A percentile compares a stretch with the other conserved stretches of the same genome.
These are phyloP conservation scores for Hanseniaspora hatyaiensis DNA, from an alignment of 805 yeast species.

Conservation along the genomic window DNA sequence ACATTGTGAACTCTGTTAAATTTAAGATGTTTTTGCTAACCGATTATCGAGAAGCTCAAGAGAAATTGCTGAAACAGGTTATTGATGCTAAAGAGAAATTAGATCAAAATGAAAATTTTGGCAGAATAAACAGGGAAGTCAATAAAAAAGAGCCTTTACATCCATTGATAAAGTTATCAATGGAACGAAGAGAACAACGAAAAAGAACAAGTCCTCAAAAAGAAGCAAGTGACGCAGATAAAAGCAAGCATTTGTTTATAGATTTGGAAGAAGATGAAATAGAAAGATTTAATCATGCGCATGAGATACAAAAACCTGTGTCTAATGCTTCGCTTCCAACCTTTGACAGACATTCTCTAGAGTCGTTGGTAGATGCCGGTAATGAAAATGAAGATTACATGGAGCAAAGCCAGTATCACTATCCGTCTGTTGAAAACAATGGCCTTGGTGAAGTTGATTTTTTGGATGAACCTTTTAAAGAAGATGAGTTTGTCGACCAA, in stretches of 20 bases:
- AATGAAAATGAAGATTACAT: background rate
- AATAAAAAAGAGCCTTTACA: background rate
- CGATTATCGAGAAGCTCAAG: constrained; percentile 12
- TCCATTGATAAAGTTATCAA: constrained; percentile 6
- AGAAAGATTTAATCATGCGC: background rate
- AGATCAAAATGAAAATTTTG: background rate
- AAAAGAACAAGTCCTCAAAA: background rate
- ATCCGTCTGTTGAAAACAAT: constrained; percentile 5
- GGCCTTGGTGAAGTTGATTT: background rate
- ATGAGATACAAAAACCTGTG: too few species aligned
- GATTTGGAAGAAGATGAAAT: constrained; percentile 11
- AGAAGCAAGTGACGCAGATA: background rate
- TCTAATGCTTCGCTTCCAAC: too few species aligned
- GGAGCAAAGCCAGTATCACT: constrained; percentile 1
- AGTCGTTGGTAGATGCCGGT: too few species aligned
- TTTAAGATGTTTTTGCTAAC: constrained; percentile 15
- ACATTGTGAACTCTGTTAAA: constrained; percentile 5
- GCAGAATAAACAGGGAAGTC: background rate
- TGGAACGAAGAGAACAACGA: constrained; percentile 11
- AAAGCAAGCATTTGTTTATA: constrained; percentile 9
- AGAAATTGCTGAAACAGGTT: constrained; percentile 5
- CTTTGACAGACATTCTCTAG: too few species aligned
- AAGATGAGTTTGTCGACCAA: constrained; percentile 10
- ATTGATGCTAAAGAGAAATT: background rate
- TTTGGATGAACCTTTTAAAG: background rate